Conservation (phyloP, 148 eudicot species). For the Arctostaphylos glauca region DNA sequence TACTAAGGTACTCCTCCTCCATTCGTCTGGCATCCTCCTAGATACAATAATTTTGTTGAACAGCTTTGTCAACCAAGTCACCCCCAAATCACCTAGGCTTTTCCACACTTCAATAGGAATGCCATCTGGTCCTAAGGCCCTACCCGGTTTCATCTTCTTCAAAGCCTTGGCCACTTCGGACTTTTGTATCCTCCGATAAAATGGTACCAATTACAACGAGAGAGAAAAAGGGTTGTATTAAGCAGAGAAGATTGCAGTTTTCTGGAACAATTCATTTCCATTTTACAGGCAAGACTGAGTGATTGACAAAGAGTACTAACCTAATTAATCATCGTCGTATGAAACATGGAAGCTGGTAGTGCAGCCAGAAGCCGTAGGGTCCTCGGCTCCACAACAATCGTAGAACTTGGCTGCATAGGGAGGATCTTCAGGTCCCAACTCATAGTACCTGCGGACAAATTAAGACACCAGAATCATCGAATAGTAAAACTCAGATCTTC, state of each 20-base stretch:
- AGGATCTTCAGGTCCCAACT: conserved; percentile 85
- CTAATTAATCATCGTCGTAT: conserved; percentile 58
- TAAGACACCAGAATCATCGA: conserved; percentile 12
- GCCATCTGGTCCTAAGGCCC: too few species aligned
- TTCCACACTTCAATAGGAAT: too few species aligned
- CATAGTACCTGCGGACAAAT: conserved; percentile 63
- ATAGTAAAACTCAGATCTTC: too few species aligned
- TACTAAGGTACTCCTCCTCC: too few species aligned
- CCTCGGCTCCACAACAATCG: conserved; percentile 95
- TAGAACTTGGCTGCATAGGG: conserved; percentile 94
- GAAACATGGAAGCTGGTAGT: conserved; percentile 57
- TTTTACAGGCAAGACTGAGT: neutral
- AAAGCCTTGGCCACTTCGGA: too few species aligned
- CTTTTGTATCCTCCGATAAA: too few species aligned
- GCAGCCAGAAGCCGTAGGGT: conserved; percentile 76
- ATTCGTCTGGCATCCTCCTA: too few species aligned
- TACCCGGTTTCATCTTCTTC: too few species aligned
- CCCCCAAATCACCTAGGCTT: too few species aligned
- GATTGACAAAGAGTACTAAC: neutral
- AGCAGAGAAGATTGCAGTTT: neutral
- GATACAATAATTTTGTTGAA: too few species aligned
- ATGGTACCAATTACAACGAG: neutral
- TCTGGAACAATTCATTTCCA: neutral
- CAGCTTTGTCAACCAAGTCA: too few species aligned
- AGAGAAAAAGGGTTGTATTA: neutral